These are phyloP conservation scores for Casuarina equisetifolia DNA, from an alignment of 306 rosid genomes.

Conservation along the genomic window DNA sequence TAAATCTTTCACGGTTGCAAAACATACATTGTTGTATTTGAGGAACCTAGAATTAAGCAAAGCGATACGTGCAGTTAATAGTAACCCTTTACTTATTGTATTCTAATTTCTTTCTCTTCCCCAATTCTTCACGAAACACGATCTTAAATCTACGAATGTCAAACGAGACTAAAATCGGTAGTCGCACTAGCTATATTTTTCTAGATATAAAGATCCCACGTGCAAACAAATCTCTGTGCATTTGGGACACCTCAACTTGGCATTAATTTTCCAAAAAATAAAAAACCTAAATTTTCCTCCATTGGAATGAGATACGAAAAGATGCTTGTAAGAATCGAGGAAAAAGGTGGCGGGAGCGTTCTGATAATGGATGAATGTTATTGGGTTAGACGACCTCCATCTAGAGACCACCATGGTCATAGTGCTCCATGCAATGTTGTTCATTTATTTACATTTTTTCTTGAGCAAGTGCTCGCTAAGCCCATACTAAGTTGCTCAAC, in stretches of 20 bases:
- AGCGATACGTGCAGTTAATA: too few relatives aligned
- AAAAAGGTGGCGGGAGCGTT: background rate
- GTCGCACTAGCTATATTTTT: background rate
- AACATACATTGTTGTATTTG: too few relatives aligned
- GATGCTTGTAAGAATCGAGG: background rate
- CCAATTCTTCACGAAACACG: too few relatives aligned
- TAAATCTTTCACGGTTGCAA: too few relatives aligned
- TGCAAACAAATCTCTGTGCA: background rate
- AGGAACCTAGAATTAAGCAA: too few relatives aligned
- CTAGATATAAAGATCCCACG: background rate
- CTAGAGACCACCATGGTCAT: background rate
- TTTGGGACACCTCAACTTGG: background rate
- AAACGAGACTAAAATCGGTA: background rate
- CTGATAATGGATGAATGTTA: background rate
- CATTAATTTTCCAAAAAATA: background rate
- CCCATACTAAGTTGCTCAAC: constrained; percentile 29
- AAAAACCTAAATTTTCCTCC: background rate
- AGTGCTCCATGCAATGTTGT: constrained; percentile 1
- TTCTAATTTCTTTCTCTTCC: too few relatives aligned
- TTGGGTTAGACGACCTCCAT: background rate
- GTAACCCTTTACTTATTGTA: too few relatives aligned
- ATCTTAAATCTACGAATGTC: too few relatives aligned
- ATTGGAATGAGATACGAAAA: background rate
- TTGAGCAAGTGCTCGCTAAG: background rate
- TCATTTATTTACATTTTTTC: background rate